A percentile compares a stretch with the other conserved stretches of the same genome.
phyloP scores from a whole-genome alignment of 345 rosid species.

The Raphanus raphanistrum region DNA sequence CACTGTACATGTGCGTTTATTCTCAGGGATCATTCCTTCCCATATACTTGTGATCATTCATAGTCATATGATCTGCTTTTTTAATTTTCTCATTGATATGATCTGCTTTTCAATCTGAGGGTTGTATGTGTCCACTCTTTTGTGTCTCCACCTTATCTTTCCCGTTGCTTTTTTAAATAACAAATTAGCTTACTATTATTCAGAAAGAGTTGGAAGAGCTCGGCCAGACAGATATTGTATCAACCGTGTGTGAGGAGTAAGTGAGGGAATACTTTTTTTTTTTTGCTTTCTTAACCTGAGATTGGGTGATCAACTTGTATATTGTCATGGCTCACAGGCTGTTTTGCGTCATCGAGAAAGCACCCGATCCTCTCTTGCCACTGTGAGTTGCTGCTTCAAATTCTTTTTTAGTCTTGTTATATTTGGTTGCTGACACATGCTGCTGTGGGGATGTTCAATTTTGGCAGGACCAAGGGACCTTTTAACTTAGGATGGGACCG shows the following conservation, averaged over 20 bases:
- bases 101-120: background rate
- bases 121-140: background rate
- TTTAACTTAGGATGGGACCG: conserved; percentile 61
- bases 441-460: background rate
- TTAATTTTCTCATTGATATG: background rate
- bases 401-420: background rate
- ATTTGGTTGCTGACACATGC: background rate
- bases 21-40: too few species aligned
- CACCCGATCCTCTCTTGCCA: conserved; percentile 65
- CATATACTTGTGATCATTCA: background rate
- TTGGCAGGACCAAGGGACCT: conserved; percentile 66
- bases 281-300: background rate
- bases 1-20: too few species aligned
- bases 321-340: conserved; percentile 43
- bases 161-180: background rate
- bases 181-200: background rate
- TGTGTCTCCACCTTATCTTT: background rate
- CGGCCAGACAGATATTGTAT: conserved; percentile 45
- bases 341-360: conserved; percentile 39
- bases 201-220: conserved; percentile 69
- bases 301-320: background rate
- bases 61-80: too few species aligned
- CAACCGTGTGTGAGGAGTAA: conserved; percentile 65
- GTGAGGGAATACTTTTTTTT: conserved; percentile 35
- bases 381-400: conserved; percentile 42